Percentiles rank a stretch among this genome's conserved stretches.
Conservation (phyloP, 139 green algal genomes). For the Limnomonas spitsbergensis region DNA sequence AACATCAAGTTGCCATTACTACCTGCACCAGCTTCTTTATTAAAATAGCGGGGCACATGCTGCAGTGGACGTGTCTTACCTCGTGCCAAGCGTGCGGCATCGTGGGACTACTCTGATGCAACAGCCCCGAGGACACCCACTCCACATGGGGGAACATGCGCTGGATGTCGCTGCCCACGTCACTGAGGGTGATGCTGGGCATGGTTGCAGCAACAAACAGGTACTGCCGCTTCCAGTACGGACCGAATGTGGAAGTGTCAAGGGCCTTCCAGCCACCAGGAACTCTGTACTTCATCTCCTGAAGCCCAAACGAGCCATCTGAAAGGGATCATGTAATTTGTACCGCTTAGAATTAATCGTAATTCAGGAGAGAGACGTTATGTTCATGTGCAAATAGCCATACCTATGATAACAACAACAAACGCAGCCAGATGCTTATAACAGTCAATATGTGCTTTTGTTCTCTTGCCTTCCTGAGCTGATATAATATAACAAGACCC, state of each 20-base stretch:
- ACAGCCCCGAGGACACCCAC: conserved; percentile 65
- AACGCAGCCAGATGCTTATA: no score
- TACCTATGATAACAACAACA: no score
- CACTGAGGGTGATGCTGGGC: conserved; percentile 59
- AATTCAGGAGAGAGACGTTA: no score
- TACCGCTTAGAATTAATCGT: no score
- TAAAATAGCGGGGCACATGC: no score
- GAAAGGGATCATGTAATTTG: no score
- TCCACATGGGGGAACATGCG: conserved; percentile 55
- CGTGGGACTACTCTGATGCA: conserved; percentile 62
- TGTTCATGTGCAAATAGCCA: no score
- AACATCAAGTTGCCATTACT: no score
- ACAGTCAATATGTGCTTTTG: no score
- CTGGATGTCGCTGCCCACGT: conserved; percentile 60
- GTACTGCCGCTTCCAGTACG: conserved; percentile 67
- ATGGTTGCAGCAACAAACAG: conserved; percentile 92
- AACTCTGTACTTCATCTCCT: conserved; percentile 45
- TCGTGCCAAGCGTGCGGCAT: conserved; percentile 6
- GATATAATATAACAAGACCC: no score
- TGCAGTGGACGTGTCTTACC: background rate
- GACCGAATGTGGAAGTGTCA: conserved; percentile 20
- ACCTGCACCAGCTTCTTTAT: no score
- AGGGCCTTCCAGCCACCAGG: background rate
- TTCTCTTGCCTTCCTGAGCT: no score
- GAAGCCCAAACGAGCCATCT: conserved; percentile 38